Base-by-base conservation (phyloP, 345 rosid genomes). In the Salix koriyanagi region DNA sequence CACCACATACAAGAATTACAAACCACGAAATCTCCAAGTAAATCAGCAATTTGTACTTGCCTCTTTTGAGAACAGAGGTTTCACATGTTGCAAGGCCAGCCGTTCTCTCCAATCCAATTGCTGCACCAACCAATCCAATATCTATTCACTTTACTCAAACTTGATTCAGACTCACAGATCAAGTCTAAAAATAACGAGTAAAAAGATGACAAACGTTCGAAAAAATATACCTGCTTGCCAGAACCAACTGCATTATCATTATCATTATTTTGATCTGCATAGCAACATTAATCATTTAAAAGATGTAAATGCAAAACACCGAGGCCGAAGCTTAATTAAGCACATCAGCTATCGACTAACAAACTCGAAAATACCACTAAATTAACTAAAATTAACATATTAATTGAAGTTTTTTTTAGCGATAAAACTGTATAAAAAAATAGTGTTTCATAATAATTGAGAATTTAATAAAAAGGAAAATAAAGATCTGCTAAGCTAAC, bases 91-190 rank as follows among this genome's bases (percentile, higher is more conserved):
- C 85, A 89, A 64, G 15, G 93, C 91, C 74, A 91, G 84, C 76
- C 86, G 92, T 73, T 96, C 96, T 80, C 98, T 91, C 99, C 97
- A 96, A 86, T 88, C 89, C 79, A 87, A 79, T 67, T 76, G 89
- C 98, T 94, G 86, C 84, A 85, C 26, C 52, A 74, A 10, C n/a
- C 72, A 80, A 79, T 41, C 70, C 30, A 83, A 67, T 76, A 71
- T 6, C 50, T 32, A 54, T 44, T 56, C 39, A 65, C 4, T 60
- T 26, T 39, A 46, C 66, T 23, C 34, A 78, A 9, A 70, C 44
- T 73, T 8, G 58, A 73, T 72, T 77, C 71, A 28, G 32, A 58
- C 14, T 39, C 34, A 56, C 32, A 72, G 74, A 42, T 41, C 7
- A 36, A 2, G 19, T 41, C 68, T 56, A 4, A 73, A 65, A 50